Evolutionary conservation across 768 basidiomycete species (phyloP), one percentile per base, ranked within the genome.

Genomic region (Neoboletus brunneissimus): DNA sequence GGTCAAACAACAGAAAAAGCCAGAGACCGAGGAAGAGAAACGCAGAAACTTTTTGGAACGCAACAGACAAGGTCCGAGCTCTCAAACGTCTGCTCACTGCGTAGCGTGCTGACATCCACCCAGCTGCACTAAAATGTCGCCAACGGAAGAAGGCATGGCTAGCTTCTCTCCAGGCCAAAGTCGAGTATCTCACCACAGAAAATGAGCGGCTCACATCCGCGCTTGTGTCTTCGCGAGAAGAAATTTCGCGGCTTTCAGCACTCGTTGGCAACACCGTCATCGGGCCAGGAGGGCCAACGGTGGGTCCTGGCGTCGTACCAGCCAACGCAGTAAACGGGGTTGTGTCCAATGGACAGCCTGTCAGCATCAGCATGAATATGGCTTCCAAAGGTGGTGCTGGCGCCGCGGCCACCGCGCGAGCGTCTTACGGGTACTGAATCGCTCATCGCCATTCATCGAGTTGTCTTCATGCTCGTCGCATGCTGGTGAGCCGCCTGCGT

Each of bases 131-230:
- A 63, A 98, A 98, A 76, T 99, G 97, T 74, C 93, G 97, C 35
- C 97, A 99, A 70, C 89, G 97, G 56, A 99, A 99, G 76, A 99
- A 99, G 73, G 94, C 94, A 5, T 99, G 97, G 97, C 82, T 98
- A 15, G 81, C 86, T 29, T 87, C 91, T 59, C 79, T 99, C 18
- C 97, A 99, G 72, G 84, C 88, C 40, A 95, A 95, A 67, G 94
- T 96, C 73, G 97, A 99, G 70, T 90, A 79, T 63, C 83, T 99
- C 40, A 78, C 81, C n/a, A 85, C 88, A 61, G 97, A 99, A 75
- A 99, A 99, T 74, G 96, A 98, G 71, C 86, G 92, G 23, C 84
- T 99, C 25, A 88, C 91, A 32, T 80, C 84, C 10, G 94, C 94
- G 10, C 86, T 98, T 27, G 86, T 91, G 37, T 83, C 88, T 6